phyloP scores from a whole-genome alignment of 2,329 filamentous ascomycete genomes.

The Dactylellina sp. region DNA sequence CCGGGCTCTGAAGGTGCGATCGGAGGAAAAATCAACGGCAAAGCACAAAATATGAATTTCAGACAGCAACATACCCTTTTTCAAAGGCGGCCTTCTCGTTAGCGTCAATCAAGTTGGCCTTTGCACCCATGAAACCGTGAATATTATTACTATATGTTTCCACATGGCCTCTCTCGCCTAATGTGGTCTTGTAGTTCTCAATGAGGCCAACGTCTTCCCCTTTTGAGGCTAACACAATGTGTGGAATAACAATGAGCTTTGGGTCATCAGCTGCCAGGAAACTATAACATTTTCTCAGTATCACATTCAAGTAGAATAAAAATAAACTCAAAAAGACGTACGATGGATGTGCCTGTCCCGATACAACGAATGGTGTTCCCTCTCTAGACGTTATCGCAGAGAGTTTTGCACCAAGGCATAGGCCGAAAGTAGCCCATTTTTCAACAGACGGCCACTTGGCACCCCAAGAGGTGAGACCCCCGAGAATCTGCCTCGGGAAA shows the following conservation, averaged over 20 bases:
- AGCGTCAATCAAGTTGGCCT: slow-evolving; percentile 16
- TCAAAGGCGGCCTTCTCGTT: slow-evolving; percentile 18
- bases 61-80: slow-evolving; percentile 29
- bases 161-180: slow-evolving; percentile 25
- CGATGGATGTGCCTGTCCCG: slow-evolving; percentile 47
- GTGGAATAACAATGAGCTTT: slow-evolving; percentile 25
- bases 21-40: too few relatives aligned
- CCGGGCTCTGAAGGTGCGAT: not conserved
- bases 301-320: not conserved
- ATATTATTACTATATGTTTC: slow-evolving; percentile 33
- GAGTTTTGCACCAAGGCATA: slow-evolving; percentile 39
- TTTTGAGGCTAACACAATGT: slow-evolving; percentile 47
- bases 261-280: slow-evolving; percentile 24
- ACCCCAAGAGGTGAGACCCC: slow-evolving; percentile 9
- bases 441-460: slow-evolving; percentile 17
- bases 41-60: not conserved
- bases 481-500: slow-evolving; percentile 14
- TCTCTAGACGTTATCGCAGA: slow-evolving; percentile 28
- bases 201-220: slow-evolving; percentile 25
- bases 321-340: not conserved
- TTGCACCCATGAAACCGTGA: slow-evolving; percentile 47
- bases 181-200: slow-evolving; percentile 20
- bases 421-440: slow-evolving; percentile 36
- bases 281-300: slow-evolving; percentile 1
- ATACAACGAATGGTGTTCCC: slow-evolving; percentile 27